Evolutionary conservation across 805 yeast genomes (phyloP), one percentile per base, ranked within the genome.

Genomic region (Saturnispora serradocipensis): DNA sequence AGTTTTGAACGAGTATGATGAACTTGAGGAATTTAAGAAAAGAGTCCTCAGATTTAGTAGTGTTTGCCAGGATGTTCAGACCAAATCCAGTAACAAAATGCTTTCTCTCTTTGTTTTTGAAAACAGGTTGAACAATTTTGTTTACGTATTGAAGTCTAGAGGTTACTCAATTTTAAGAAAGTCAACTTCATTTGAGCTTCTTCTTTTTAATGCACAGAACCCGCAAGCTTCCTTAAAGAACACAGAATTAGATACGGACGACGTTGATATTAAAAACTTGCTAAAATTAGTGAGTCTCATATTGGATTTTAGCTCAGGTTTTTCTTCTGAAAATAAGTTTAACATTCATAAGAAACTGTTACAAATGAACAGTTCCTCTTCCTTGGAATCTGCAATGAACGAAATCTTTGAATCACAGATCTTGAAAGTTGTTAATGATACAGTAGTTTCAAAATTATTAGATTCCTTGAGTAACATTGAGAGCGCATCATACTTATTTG

Each of bases 11-110:
- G 49, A 56, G 18, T 16, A 11, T 25, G 28, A 36, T 18, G 67
- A 66, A 43, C 63, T 67, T 35, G 65, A 68, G 2, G 69, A 70
- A 39, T 55, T 73, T n/a, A 65, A 68, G 46, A 73, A 73, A 30
- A 82, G 82, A 58, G 82, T 95, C 86, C 70, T 76, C 34, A 80
- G 83, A 54, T 76, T 90, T 52, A 84, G 81, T 53, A 74, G 86
- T 2, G 70, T 89, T 25, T 83, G 95, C 61, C 78, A 76, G 51
- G 96, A 89, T 59, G 72, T 86, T 49, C 40, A 39, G 4, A 76
- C 75, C 53, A 83, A 77, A 53, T 69, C 81, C 1, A 60, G 46
- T 30, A 60, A 57, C 39, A 36, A 27, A 10, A 24, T 53, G 6
- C 20, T 46, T 16, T 50, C 54, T 5, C 63, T 60, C 11, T 45